Percentiles rank a stretch among this genome's conserved stretches.
Conservation (phyloP, 495 filamentous ascomycete species). For the Xylaria longipes region DNA sequence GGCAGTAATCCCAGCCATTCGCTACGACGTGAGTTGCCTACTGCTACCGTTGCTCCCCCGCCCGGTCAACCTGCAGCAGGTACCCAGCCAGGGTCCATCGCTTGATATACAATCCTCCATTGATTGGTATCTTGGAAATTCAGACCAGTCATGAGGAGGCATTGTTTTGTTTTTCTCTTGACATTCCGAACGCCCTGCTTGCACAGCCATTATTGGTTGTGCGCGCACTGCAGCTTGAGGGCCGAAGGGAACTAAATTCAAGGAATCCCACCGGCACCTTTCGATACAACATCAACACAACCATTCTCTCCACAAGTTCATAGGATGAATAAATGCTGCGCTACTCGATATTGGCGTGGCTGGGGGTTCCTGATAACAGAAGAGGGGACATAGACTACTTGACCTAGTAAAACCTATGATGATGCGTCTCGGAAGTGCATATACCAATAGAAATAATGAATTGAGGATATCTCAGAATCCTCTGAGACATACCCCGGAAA, state of each 20-base stretch:
- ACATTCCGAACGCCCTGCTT: neutral
- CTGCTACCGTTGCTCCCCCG: neutral
- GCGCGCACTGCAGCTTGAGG: neutral
- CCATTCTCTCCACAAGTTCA: neutral
- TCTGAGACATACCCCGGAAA: neutral
- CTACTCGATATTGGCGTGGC: neutral
- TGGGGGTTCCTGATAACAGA: neutral
- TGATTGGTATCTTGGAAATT: neutral
- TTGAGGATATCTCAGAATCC: neutral
- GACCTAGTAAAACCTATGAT: neutral
- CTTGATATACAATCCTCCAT: neutral
- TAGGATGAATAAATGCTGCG: neutral
- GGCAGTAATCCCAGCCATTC: neutral
- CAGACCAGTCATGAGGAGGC: neutral
- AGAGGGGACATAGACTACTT: neutral
- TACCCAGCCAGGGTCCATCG: neutral
- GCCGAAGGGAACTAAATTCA: neutral
- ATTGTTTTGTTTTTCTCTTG: neutral
- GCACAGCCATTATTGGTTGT: neutral
- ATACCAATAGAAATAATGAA: neutral
- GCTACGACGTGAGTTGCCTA: neutral
- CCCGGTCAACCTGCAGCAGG: constrained; percentile 1
- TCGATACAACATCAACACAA: neutral
- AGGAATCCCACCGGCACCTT: neutral
- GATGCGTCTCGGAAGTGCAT: neutral